These are phyloP conservation scores for Geum urbanum DNA, from an alignment of 306 rosid genomes.

Conservation along the genomic window DNA sequence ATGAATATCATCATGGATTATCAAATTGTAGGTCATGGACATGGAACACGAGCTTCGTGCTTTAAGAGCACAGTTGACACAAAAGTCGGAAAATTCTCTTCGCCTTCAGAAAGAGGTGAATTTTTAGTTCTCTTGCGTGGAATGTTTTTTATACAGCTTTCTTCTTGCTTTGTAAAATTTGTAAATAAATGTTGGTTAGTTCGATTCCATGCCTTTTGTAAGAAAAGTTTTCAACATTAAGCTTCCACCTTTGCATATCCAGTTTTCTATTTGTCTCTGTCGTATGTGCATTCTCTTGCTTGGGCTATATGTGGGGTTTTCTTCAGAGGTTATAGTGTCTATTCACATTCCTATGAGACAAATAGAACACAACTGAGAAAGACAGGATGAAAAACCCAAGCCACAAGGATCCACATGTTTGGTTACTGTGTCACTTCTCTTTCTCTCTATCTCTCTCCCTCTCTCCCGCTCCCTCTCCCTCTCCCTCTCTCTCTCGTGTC, in stretches of 20 bases:
- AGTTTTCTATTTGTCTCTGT: not conserved
- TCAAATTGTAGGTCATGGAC: slow-evolving; percentile 76
- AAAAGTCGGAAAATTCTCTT: slow-evolving; percentile 71
- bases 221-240: not conserved
- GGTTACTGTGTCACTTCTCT: too few species aligned
- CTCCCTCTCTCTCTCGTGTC: too few species aligned
- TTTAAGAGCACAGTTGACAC: slow-evolving; percentile 73
- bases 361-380: not conserved
- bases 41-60: slow-evolving; percentile 94
- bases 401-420: not conserved
- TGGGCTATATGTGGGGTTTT: not conserved
- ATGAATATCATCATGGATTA: slow-evolving; percentile 5
- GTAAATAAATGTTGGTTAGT: not conserved
- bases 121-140: slow-evolving; percentile 16
- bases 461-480: too few species aligned
- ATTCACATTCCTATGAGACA: not conserved
- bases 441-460: too few species aligned
- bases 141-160: too few species aligned
- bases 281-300: slow-evolving; percentile 2
- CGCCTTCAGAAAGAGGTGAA: slow-evolving; percentile 77
- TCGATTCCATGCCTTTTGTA: not conserved
- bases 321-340: not conserved
- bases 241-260: not conserved
- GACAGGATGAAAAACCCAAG: too few species aligned
- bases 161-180: too few species aligned